Base-by-base conservation (phyloP, 2,329 filamentous ascomycete genomes). In the Apiospora hydei region DNA sequence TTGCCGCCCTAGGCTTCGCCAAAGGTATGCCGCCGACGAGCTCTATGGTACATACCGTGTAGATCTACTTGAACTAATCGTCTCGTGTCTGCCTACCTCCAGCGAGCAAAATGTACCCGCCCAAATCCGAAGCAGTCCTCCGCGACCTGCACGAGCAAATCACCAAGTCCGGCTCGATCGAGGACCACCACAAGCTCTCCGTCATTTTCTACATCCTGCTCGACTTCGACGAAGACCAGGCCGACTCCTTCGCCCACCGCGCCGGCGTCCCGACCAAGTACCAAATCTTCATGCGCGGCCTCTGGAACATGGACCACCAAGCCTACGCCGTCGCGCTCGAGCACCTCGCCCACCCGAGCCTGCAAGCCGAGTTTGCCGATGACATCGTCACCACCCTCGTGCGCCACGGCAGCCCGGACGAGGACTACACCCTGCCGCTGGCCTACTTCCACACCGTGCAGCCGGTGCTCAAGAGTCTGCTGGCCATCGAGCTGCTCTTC, bases 121-220 rank as follows among this genome's bases (percentile, higher is more conserved):
- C 94, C 0, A 91, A 90, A 78, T 89, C 88, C 70, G 91, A 93
- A 72, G 86, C 85, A 73, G 89, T 90, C 57, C 87, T 97, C 43
- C 89, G 90, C 76, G 88, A 89, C 51, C 87, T 97, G 7, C 91
- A 95, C 82, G 85, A 90, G 73, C 89, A 91, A 72, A 91, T 97
- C 74, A 88, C 91, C 80, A 87, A 90, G 38, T 89, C 84, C 68
- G 75, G 86, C 70, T 85, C 84, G 68, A 90, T 92, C 76, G 88
- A 92, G 10, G 86, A 89, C 70, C 92, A 95, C 81, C 92, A 95
- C 83, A 95, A 95, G 81, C 90, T 95, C 75, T 94, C 94, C 24
- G 88, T 96, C 67, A 86, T 97, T 75, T 97, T 94, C 85, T 97
- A 97, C 81, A 85, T 97, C 51, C 87, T 97, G 3, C 91, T 94